A percentile compares a stretch with the other conserved stretches of the same genome.
Evolutionary conservation across 768 basidiomycete genomes (phyloP).

Genomic region (Boletus reticuloceps): DNA sequence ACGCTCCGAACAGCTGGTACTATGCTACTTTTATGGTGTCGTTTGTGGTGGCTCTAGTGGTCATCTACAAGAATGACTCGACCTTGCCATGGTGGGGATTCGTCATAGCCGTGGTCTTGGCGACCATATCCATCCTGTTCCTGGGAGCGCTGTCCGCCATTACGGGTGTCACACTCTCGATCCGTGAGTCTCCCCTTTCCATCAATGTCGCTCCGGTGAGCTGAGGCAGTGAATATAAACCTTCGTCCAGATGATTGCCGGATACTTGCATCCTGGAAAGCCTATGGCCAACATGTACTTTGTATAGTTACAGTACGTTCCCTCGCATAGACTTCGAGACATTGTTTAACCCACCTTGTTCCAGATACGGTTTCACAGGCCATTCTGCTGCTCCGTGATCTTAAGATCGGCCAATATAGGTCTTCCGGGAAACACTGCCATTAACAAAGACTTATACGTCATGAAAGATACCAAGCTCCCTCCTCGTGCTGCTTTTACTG

Average conservation of each 20-base stretch:
- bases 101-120: slow-evolving; percentile 50
- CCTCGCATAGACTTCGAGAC: slow-evolving; percentile 16
- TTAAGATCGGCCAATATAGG: slow-evolving; percentile 42
- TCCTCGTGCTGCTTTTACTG: slow-evolving; percentile 59
- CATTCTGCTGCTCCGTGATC: slow-evolving; percentile 56
- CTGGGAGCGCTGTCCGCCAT: slow-evolving; percentile 53
- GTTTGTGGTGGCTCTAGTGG: slow-evolving; percentile 52
- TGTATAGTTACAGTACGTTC: slow-evolving; percentile 37
- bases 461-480: slow-evolving; percentile 48
- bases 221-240: slow-evolving; percentile 11
- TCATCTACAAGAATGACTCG: slow-evolving; percentile 51
- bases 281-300: slow-evolving; percentile 38
- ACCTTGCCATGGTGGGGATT: slow-evolving; percentile 60
- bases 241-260: slow-evolving; percentile 36
- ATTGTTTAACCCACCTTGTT: slow-evolving; percentile 36
- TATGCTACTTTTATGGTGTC: slow-evolving; percentile 19
- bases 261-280: slow-evolving; percentile 33
- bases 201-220: background rate
- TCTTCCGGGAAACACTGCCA: background rate
- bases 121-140: slow-evolving; percentile 49
- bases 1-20: slow-evolving; percentile 35
- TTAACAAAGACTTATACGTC: slow-evolving; percentile 32
- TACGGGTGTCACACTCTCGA: slow-evolving; percentile 31
- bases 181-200: slow-evolving; percentile 14
- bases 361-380: slow-evolving; percentile 51